Evolutionary conservation across 345 rosid genomes (phyloP).

Genomic region (Gynandropsis gynandra): DNA sequence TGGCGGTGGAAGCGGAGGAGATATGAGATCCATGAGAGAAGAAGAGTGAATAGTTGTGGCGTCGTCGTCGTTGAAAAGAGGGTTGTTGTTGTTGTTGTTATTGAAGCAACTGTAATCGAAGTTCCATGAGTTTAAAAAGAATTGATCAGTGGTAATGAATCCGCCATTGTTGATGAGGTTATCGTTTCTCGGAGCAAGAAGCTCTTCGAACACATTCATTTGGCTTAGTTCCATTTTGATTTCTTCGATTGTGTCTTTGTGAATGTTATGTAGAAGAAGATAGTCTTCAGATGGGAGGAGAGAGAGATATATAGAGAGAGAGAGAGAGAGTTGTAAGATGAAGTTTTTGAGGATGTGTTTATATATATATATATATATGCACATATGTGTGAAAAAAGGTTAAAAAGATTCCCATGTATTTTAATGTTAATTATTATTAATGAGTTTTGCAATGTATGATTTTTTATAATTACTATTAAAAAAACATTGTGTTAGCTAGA

Average conservation of each 20-base stretch:
- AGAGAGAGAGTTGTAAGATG: too few species aligned
- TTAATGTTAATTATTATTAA: constrained; percentile 5
- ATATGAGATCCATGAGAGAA: constrained; percentile 35
- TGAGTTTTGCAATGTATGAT: neutral
- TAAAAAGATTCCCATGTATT: constrained; percentile 8
- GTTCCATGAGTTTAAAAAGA: neutral
- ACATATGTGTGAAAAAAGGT: constrained; percentile 5
- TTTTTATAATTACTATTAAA: too few species aligned
- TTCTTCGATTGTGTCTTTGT: constrained; percentile 10
- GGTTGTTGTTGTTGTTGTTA: constrained; percentile 18
- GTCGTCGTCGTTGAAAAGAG: constrained; percentile 18
- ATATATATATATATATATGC: constrained; percentile 26
- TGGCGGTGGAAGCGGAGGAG: constrained; percentile 27
- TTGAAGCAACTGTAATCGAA: neutral
- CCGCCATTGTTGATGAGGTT: constrained; percentile 19
- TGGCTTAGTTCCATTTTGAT: constrained; percentile 58
- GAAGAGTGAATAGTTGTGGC: constrained; percentile 23
- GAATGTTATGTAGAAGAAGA: constrained; percentile 20
- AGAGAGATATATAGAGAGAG: too few species aligned
- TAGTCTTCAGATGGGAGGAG: constrained; percentile 14
- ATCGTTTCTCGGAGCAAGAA: constrained; percentile 48
- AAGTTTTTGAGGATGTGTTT: constrained; percentile 24
- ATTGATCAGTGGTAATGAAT: neutral
- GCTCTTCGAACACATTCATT: constrained; percentile 64
- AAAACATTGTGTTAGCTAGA: too few species aligned